Evolutionary conservation across 495 filamentous ascomycete genomes (phyloP), one percentile per base, ranked within the genome.

Genomic region (Letharia columbiana): DNA sequence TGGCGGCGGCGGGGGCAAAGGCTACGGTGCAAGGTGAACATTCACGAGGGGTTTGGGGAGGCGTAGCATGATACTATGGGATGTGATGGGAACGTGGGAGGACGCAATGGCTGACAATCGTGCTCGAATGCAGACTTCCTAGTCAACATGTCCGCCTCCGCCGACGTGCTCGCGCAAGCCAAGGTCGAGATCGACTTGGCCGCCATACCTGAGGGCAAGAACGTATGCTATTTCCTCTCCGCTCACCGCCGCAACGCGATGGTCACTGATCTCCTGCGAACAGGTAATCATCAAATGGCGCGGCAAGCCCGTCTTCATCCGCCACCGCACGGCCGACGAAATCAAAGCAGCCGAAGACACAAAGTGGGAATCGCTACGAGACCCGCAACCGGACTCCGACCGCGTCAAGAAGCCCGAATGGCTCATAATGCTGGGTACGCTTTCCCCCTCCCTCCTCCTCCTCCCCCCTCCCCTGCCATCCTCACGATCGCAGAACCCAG

Each of bases 241-340:
- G 2, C 47, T 11, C 65, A 49, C 59, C 39, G 28, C 62, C 49
- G 13, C 9, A 45, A 41, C 28, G 28, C 47, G 18, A 28, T 42
- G 15, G 41, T 62, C 1, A 12, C 15, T 35, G 31, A 65, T 63
- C 12, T 52, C 41, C 35, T 28, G 58, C 56, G 64, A 65, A 74
- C 71, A 95, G 91, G 89, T 98, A 77, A 95, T 98, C 79, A 93
- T 99, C 84, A 99, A 99, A 84, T 99, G 95, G 95, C 89, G 95
- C 81, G 95, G 95, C 75, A 99, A 99, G 87, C 95, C 95, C 77
- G 91, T 99, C 77, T 98, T 99, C 85, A 92, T 99, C 86, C 93
- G 95, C 76, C 95, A 99, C 87, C 91, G 95, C 70, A 99, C 95
- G 69, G 75, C 82, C 71, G 82, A 82, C 67, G 91, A 96, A 81